Evolutionary conservation across 257 asterid species (phyloP).

Genomic region (Solanum lycopersicoides): DNA sequence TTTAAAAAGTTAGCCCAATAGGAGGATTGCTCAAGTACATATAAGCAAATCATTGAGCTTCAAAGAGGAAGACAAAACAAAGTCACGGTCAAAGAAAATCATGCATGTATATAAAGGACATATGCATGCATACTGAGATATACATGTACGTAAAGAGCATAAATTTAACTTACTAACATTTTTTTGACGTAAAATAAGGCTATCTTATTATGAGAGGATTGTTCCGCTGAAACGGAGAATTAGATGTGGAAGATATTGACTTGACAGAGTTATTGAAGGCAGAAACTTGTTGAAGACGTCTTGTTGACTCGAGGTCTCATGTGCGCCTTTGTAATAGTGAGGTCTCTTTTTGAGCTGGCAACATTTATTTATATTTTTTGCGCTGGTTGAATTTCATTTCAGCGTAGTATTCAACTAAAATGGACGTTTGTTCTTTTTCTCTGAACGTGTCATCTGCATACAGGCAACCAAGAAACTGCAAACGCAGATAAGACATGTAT

Average conservation of each 20-base stretch:
- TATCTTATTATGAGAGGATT: too few relatives aligned
- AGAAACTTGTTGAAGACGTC: neutral
- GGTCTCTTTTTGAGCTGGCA: neutral
- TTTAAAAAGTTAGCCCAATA: too few relatives aligned
- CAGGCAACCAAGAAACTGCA: too few relatives aligned
- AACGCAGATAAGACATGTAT: too few relatives aligned
- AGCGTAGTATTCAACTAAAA: neutral
- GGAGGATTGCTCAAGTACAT: too few relatives aligned
- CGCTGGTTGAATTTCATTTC: neutral
- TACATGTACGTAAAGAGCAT: too few relatives aligned
- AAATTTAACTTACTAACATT: neutral
- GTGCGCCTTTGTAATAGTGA: neutral
- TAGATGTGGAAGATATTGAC: neutral
- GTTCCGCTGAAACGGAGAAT: rapidly evolving
- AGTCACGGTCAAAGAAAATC: too few relatives aligned
- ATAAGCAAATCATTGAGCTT: too few relatives aligned
- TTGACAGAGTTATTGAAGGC: neutral
- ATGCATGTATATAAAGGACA: too few relatives aligned
- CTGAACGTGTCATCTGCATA: neutral
- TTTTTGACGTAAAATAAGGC: neutral
- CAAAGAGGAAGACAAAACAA: too few relatives aligned
- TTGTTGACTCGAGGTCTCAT: neutral
- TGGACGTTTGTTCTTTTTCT: neutral
- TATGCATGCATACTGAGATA: too few relatives aligned
- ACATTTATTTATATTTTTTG: neutral